Evolutionary conservation across 2,329 filamentous ascomycete genomes (phyloP).

Genomic region (Alternaria gansuensis): DNA sequence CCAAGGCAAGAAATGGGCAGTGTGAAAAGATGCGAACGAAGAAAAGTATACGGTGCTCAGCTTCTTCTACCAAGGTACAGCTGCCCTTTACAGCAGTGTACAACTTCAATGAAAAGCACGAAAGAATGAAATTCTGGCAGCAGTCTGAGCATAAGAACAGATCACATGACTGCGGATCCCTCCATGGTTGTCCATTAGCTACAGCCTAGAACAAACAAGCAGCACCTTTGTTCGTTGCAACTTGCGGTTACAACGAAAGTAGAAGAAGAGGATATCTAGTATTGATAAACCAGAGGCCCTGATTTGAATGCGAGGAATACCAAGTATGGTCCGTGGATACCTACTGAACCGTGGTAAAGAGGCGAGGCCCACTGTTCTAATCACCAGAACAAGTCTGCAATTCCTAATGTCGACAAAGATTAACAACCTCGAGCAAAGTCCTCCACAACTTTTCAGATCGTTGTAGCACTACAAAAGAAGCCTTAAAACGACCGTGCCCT

Average conservation of each 20-base stretch:
- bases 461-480: neutral
- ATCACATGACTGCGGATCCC: neutral
- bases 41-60: too few species aligned
- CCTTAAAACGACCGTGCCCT: neutral
- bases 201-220: neutral
- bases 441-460: too few species aligned
- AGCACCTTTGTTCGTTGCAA: neutral
- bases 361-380: neutral
- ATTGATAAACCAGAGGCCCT: neutral
- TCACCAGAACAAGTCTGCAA: neutral
- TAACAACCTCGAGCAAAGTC: neutral
- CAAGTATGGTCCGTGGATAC: neutral
- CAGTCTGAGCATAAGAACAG: neutral
- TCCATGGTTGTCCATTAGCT: neutral
- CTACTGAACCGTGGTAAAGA: conserved; percentile 3
- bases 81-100: too few species aligned
- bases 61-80: too few species aligned
- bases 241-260: neutral
- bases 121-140: too few species aligned
- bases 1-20: too few species aligned
- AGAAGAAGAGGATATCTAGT: neutral
- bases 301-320: neutral
- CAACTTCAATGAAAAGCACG: too few species aligned
- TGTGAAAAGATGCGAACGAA: too few species aligned
- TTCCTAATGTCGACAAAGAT: neutral